These are phyloP conservation scores for Candida loeiensis DNA, from an alignment of 805 yeast species.

Conservation along the genomic window DNA sequence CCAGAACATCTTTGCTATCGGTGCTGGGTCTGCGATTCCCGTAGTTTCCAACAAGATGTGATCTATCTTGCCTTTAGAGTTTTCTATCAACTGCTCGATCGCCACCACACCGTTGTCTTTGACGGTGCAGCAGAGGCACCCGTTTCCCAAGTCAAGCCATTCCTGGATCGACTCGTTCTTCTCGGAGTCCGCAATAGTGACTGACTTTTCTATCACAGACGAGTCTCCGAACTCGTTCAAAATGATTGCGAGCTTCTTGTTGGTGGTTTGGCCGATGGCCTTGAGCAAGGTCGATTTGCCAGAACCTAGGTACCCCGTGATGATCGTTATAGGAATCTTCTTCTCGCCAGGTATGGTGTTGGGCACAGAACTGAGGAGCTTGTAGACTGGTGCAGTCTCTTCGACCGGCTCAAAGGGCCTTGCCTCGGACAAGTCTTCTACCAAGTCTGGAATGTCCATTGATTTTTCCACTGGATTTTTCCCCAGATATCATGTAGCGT, in stretches of 20 bases:
- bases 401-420: constrained; percentile 1
- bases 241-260: constrained; percentile 79
- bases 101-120: constrained; percentile 94
- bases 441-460: constrained; percentile 7
- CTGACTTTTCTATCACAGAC: constrained; percentile 80
- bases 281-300: constrained; percentile 89
- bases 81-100: constrained; percentile 77
- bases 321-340: constrained; percentile 85
- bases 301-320: constrained; percentile 93
- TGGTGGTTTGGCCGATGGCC: constrained; percentile 62
- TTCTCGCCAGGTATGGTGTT: constrained; percentile 9
- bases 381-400: constrained; percentile 2
- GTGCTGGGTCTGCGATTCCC: constrained; percentile 97
- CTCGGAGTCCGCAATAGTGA: constrained; percentile 60
- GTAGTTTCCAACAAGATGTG: constrained; percentile 92
- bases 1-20: constrained; percentile 97
- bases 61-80: constrained; percentile 72
- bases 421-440: constrained; percentile 2
- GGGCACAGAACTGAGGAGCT: constrained; percentile 6
- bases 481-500: neutral
- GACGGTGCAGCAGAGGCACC: constrained; percentile 94
- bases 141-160: constrained; percentile 96
- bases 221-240: constrained; percentile 92
- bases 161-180: constrained; percentile 62
- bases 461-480: neutral